Base-by-base conservation (phyloP, 2,329 filamentous ascomycete species). In the Diaporthe aspalathi region DNA sequence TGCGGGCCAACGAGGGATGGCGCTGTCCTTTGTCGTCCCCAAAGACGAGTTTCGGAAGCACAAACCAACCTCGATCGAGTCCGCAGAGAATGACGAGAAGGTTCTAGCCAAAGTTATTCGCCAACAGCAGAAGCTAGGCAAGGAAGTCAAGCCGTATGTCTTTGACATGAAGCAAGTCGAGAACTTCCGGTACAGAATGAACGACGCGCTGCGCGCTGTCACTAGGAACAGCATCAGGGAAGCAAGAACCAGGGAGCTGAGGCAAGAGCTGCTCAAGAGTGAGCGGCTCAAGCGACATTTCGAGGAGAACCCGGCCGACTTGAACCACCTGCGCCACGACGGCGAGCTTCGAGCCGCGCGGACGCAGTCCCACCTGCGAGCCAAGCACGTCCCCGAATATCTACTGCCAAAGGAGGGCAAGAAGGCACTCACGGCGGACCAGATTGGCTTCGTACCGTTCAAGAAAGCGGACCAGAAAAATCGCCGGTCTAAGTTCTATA, bases 161-260 rank as follows among this genome's bases (percentile, higher is more conserved):
- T 98, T 99, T 79, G 95, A 98, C 83, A 97, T 97, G 92, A 91
- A 92, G 79, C 94, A 97, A 78, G 91, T 99, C 27, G 94, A 98
- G 75, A 93, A 93, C 4, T 98, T 99, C 85, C 89, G 95, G 24
- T 99, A 99, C 82, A 92, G 96, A 75, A 94, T 97, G 89, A 93
- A 94, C 67, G 96, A 98, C 80, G 96, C 95, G 0, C 85, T 99
- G 50, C 90, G 95, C 74, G 92, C 94, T 0, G 94, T 99, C 2
- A 99, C 96, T 12, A 91, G 93, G 71, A 92, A 97, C 32, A 93
- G 95, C 0, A 90, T 99, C 54, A 92, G 95, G 74, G 95, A 98
- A 84, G 95, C 96, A 3, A 89, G 96, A 63, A 93, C 94, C 12
- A 90, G 93, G 72, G 95, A 99, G 82, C 87, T 99, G 70, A 89